Evolutionary conservation across 495 filamentous ascomycete species (phyloP).

Genomic region (Penicillium verhagenii): DNA sequence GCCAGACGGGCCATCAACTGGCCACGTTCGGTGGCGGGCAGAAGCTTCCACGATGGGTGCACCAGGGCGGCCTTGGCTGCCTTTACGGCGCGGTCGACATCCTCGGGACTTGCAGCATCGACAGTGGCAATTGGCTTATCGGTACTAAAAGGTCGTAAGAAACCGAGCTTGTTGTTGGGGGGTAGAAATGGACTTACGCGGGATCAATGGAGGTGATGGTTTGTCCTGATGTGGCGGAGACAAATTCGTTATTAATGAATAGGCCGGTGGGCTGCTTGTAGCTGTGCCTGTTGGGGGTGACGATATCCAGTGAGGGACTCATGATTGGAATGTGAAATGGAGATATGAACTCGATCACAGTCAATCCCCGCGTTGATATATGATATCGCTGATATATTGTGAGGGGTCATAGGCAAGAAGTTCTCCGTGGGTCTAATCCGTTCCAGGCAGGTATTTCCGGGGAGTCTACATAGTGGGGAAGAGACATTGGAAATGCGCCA

Average conservation of each 20-base stretch:
- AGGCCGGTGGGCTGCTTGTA: conserved; percentile 79
- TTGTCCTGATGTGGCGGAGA: conserved; percentile 66
- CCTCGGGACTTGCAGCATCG: conserved; percentile 72
- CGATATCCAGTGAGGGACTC: conserved; percentile 58
- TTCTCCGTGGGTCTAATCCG: background rate
- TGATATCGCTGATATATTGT: background rate
- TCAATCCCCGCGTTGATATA: background rate
- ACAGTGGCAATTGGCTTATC: conserved; percentile 82
- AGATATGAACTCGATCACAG: background rate
- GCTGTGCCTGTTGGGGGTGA: conserved; percentile 82
- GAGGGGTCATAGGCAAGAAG: background rate
- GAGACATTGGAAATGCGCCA: background rate
- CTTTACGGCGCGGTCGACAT: conserved; percentile 80
- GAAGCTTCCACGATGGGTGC: conserved; percentile 72
- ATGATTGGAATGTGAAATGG: background rate
- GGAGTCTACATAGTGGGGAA: background rate
- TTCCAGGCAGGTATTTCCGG: conserved; percentile 3
- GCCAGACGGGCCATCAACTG: conserved; percentile 72
- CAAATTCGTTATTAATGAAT: conserved; percentile 95
- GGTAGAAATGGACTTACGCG: conserved; percentile 23
- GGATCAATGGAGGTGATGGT: conserved; percentile 80
- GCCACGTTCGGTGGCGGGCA: conserved; percentile 72
- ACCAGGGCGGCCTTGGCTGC: conserved; percentile 81
- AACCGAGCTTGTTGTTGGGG: background rate
- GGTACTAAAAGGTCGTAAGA: conserved; percentile 61